These are phyloP conservation scores for Metarhizium rileyi DNA, from an alignment of 2,329 filamentous ascomycete species.

Conservation along the genomic window DNA sequence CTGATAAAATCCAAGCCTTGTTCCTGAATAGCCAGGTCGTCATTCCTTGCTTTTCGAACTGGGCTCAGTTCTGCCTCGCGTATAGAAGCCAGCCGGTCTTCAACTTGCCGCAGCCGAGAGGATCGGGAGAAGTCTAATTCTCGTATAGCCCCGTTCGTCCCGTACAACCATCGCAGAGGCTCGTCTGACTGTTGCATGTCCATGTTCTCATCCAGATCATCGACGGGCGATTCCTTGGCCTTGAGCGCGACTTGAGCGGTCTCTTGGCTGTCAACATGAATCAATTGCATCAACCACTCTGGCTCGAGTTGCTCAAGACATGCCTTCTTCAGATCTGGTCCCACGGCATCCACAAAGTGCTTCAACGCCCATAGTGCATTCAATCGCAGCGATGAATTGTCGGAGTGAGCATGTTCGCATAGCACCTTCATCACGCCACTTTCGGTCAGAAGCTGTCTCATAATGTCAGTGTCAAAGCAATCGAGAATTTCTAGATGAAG, in stretches of 20 bases:
- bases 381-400: constrained; percentile 67
- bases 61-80: constrained; percentile 61
- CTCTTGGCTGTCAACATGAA: constrained; percentile 54
- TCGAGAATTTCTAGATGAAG: constrained; percentile 9
- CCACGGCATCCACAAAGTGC: constrained; percentile 68
- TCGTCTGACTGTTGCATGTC: constrained; percentile 44
- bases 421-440: constrained; percentile 66
- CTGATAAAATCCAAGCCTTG: constrained; percentile 83
- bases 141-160: constrained; percentile 19
- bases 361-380: constrained; percentile 93
- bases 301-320: constrained; percentile 70
- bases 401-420: constrained; percentile 75
- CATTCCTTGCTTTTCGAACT: constrained; percentile 56
- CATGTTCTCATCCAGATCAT: constrained; percentile 47
- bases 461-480: constrained; percentile 11
- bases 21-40: constrained; percentile 80
- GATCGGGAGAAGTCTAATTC: constrained; percentile 28
- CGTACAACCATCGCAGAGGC: constrained; percentile 27
- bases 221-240: constrained; percentile 15
- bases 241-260: constrained; percentile 33
- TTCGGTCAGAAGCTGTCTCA: constrained; percentile 56
- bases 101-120: constrained; percentile 37
- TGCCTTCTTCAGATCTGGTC: constrained; percentile 62
- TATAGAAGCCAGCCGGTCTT: constrained; percentile 38
- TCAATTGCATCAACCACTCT: constrained; percentile 71